phyloP scores from a whole-genome alignment of 495 filamentous ascomycete genomes.

The Aspergillus sclerotioniger region DNA sequence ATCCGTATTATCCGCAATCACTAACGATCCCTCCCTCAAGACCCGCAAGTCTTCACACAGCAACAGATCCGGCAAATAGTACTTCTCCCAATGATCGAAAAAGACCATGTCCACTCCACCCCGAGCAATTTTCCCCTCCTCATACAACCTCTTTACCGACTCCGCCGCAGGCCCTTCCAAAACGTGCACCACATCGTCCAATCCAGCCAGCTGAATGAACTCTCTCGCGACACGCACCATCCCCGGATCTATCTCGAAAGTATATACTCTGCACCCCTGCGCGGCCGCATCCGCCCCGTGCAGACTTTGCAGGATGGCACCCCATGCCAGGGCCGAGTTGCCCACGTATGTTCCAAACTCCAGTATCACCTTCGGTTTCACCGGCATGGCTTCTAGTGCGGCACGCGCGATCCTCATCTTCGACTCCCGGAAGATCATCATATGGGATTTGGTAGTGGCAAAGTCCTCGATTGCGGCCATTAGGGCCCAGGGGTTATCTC shows the following conservation, averaged over 20 bases:
- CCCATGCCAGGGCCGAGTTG: constrained; percentile 30
- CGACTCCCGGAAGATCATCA: neutral
- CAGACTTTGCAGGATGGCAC: constrained; percentile 26
- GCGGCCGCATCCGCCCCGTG: constrained; percentile 7
- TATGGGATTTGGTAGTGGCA: neutral
- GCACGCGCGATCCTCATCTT: neutral
- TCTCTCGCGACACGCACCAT: constrained; percentile 25
- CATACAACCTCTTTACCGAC: constrained; percentile 23
- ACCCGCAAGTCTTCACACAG: constrained; percentile 28
- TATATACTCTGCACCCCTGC: constrained; percentile 26
- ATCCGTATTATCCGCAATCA: constrained; percentile 30
- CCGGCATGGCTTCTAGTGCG: neutral
- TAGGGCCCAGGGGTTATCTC: neutral
- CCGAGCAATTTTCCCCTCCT: constrained; percentile 19
- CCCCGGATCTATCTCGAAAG: constrained; percentile 28
- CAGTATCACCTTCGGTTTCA: constrained; percentile 13
- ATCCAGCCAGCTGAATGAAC: constrained; percentile 27
- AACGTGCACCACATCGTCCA: constrained; percentile 30
- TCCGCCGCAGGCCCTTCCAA: constrained; percentile 25
- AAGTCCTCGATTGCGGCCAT: neutral
- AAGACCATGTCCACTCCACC: constrained; percentile 24
- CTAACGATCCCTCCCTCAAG: constrained; percentile 22
- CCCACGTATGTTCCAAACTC: constrained; percentile 36
- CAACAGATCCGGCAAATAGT: constrained; percentile 32
- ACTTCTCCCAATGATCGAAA: constrained; percentile 33